phyloP scores from a whole-genome alignment of 1,139 yeast genomes.

The Sugiyamaella novakii region DNA sequence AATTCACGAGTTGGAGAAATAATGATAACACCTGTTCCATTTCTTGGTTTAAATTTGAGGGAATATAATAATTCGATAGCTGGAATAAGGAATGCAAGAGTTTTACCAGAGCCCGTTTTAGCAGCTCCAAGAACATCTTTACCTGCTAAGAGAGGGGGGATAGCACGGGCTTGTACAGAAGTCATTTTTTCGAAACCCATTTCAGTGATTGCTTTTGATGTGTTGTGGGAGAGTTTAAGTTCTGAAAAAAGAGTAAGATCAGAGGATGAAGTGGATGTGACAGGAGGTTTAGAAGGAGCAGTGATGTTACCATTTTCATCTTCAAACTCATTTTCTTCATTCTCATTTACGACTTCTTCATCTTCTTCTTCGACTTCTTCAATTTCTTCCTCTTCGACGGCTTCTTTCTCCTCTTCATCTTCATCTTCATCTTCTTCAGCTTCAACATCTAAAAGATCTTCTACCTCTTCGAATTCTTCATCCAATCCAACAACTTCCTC shows the following conservation, averaged over 20 bases:
- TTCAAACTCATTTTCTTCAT: slow-evolving; percentile 32
- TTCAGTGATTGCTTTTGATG: slow-evolving; percentile 71
- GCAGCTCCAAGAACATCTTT: slow-evolving; percentile 97
- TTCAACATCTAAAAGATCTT: slow-evolving; percentile 30
- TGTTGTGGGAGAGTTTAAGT: slow-evolving; percentile 76
- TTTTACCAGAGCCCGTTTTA: slow-evolving; percentile 97
- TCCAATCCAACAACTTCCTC: slow-evolving; percentile 35
- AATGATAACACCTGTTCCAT: slow-evolving; percentile 87
- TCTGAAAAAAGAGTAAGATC: slow-evolving; percentile 46
- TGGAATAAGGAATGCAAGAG: slow-evolving; percentile 91
- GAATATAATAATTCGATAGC: slow-evolving; percentile 91
- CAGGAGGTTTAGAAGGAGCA: slow-evolving; percentile 27
- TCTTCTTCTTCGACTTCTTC: slow-evolving; percentile 20
- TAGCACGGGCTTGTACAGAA: slow-evolving; percentile 88
- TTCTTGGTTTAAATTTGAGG: slow-evolving; percentile 85
- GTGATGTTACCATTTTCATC: slow-evolving; percentile 33
- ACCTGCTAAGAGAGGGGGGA: slow-evolving; percentile 93
- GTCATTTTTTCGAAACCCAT: slow-evolving; percentile 95
- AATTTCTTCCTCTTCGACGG: slow-evolving; percentile 24
- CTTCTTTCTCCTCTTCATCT: slow-evolving; percentile 22
- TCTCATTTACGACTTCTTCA: slow-evolving; percentile 26
- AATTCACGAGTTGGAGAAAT: slow-evolving; percentile 90
- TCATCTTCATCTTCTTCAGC: slow-evolving; percentile 25
- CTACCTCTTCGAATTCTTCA: slow-evolving; percentile 32
- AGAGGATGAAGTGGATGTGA: slow-evolving; percentile 11